Evolutionary conservation across 768 basidiomycete genomes (phyloP), one percentile per base, ranked within the genome.

Genomic region (Thelephora aurantiotincta): DNA sequence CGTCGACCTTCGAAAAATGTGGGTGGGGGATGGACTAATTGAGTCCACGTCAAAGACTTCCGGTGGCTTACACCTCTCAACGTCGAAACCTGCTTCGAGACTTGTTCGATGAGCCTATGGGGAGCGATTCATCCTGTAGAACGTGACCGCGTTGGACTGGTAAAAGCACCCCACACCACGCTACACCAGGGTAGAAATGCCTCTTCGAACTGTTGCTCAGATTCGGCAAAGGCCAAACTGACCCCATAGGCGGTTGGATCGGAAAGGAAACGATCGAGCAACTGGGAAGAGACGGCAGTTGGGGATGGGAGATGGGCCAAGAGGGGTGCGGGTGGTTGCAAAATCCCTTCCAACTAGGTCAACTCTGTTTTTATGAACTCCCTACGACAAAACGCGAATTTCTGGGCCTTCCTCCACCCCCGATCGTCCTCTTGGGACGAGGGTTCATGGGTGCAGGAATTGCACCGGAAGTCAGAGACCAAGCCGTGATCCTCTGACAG

Each of bases 181-280:
- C 68, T 64, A 48, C 73, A 55, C 76, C 80, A 84, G 1, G 68
- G 64, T 42, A 79, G 68, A 51, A 81, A 73, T 1, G 78, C 72
- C 11, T 59, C 57, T 52, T 79, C 75, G 19, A 82, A 58, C 18
- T 66, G 64, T 22, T 72, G 68, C 55, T 78, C 71, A 43, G 64
- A 66, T 0, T 68, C 61, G 22, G 82, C 62, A 51, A 83, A 78
- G 6, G 81, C 75, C 4, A 68, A 65, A 9, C 77, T 73, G 23
- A 82, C 73, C 7, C 81, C 81, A 66, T 70, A 72, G 2, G 76
- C 77, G 38, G 77, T 80, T 11, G 80, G 81, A 47, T 82, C 79
- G 38, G 68, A 67, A 33, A 75, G 68, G 57, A 80, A 69, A 16
- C 62, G 61, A 16, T 60, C 60, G 14, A 78, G 53, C 35, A 81